Evolutionary conservation across 225 moss, liverwort and hornwort genomes (phyloP), one percentile per base, ranked within the genome.

Genomic region (Sphagnum contortum): DNA sequence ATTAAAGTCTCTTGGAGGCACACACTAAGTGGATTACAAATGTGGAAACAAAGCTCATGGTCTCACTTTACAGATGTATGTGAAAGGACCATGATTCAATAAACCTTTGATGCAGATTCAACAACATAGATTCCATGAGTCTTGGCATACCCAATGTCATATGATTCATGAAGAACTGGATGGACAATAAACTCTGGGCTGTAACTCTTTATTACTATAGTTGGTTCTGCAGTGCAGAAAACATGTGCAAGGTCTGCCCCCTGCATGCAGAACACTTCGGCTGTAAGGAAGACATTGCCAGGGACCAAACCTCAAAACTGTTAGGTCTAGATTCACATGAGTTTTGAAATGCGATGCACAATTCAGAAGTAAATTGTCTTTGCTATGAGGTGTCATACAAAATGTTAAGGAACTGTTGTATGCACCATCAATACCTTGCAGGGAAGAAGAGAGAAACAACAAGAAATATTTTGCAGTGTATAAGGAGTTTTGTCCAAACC

Each of bases 151-250:
- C 81, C 84, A 48, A 83, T 49, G 55, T 91, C 93, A 74, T 91
- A 87, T 48, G 89, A 89, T 79, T 98, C 98, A 66, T 82, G 80
- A 67, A 98, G 83, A 57, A 98, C 82, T 45, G 98, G 98, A 72
- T 98, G 98, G 57, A 98, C 98, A 75, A 98, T 98, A 66, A 98
- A 78, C 77, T 98, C 98, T 57, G 98, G 98, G 68, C 91, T 98
- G 71, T 93, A 98, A 77, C 89, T 84, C 80, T 98, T 98, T 61
- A 98, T 93, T 47, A 91, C 98, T 69, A 89, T 89, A 66, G 85
- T 93, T 70, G 98, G 93, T 71, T 91, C 98, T 62, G 86, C 74
- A 46, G 98, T 93, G 69, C 98, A 98, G 81, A 98, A 98, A 51
- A 98, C 98, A 67, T 98, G 98, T 47, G 98, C 83, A 70, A 98